Evolutionary conservation across 2,329 filamentous ascomycete genomes (phyloP), one percentile per base, ranked within the genome.

Genomic region (Stagonosporopsis chrysanthemi): DNA sequence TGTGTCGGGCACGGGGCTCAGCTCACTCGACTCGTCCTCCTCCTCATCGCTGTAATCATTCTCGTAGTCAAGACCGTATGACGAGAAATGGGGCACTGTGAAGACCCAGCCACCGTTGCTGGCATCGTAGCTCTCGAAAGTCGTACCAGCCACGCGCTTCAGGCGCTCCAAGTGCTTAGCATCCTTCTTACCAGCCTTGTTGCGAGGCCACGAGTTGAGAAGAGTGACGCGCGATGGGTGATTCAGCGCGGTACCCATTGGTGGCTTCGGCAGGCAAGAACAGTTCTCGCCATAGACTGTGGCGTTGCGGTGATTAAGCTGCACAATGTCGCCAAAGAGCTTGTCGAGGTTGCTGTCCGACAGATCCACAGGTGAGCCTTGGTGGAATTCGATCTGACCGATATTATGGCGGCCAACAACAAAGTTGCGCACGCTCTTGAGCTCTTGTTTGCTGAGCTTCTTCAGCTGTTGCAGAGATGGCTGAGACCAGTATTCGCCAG

Each of bases 11-110:
- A 72, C 61, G 52, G 75, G 74, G 59, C 76, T 79, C 15, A 81
- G 67, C 40, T 66, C 65, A 55, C 72, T 75, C n/a, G 71, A 71
- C 28, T 67, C 66, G 8, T 70, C 69, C 60, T 82, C 81, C 47
- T 90, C 88, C 26, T 91, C 89, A 41, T 92, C 90, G 45, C 65
- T 69, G 57, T 69, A 72, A 38, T 90, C 83, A 28, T 83, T 80
- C 39, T 79, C 79, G 38, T 91, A 91, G 62, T 94, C 90, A 51
- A 98, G 83, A 38, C 90, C 93, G 72, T 99, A 99, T 1, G 92
- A 97, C 1, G 94, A 98, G 76, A 96, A 99, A 76, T 99, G 95
- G 70, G 94, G 88, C n/a, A 99, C 95, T 9, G 83, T 87, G 80
- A 99, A 99, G 14, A 86, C 86, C 96, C 96, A 99, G 43, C 90